phyloP scores from a whole-genome alignment of 441 rosid genomes.

The Melastoma candidum region DNA sequence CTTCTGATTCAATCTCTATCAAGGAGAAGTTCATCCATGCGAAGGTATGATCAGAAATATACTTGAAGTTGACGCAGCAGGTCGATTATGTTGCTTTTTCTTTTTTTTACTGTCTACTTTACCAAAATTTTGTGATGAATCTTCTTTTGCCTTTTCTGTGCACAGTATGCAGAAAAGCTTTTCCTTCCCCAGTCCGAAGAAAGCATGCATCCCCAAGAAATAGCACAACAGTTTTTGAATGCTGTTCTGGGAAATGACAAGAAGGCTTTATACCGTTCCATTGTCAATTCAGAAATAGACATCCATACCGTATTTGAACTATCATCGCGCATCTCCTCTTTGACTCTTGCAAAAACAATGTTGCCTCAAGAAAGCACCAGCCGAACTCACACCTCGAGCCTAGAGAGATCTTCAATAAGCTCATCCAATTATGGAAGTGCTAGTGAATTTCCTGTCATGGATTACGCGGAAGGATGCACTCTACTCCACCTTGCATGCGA shows the following conservation, averaged over 20 bases:
- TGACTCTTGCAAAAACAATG: constrained; percentile 80
- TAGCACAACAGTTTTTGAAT: constrained; percentile 80
- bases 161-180: constrained; percentile 90
- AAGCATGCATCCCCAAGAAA: constrained; percentile 36
- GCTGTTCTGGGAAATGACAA: constrained; percentile 84
- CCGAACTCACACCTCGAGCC: constrained; percentile 44
- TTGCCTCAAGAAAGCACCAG: constrained; percentile 61
- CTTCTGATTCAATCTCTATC: constrained; percentile 66
- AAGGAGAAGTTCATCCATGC: constrained; percentile 99
- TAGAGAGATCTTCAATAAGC: constrained; percentile 57
- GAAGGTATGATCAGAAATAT: constrained; percentile 40
- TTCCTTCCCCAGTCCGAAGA: constrained; percentile 74
- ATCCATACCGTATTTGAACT: constrained; percentile 59
- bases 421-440: constrained; percentile 38
- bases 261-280: constrained; percentile 78
- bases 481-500: constrained; percentile 98
- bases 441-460: constrained; percentile 34
- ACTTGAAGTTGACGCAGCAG: too few species aligned
- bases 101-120: too few species aligned
- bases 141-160: constrained; percentile 9
- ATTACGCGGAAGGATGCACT: constrained; percentile 61
- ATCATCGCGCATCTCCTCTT: constrained; percentile 44
- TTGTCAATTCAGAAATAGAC: constrained; percentile 73
- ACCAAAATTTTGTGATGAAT: too few species aligned
- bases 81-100: too few species aligned